Evolutionary conservation across 2,329 filamentous ascomycete species (phyloP), one percentile per base, ranked within the genome.

Genomic region (Pseudogymnoascus sp.): DNA sequence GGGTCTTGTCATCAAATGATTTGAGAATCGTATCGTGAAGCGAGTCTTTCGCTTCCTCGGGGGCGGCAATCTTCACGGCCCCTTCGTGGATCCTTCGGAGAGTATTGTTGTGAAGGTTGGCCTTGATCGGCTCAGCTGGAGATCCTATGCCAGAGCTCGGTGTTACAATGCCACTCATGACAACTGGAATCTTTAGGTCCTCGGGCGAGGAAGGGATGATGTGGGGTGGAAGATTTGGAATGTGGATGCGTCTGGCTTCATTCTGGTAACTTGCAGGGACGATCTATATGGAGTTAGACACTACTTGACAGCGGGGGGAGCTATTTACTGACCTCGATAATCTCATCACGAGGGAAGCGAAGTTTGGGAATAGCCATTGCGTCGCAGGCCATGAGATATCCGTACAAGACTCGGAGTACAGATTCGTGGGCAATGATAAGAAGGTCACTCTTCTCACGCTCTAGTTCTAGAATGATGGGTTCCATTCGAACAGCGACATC

Each of bases 211-310:
- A 82, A 1, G 90, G 89, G 12, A 95, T 83, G 59, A 91, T 85
- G 58, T 82, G 80, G 11, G 63, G 63, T 11, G 82, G 80, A 62
- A 89, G 77, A 62, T 78, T 79, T 2, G 90, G 88, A 64, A 99
- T 96, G 68, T 89, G 86, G 68, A 99, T 91, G 62, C 91, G 86
- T 73, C 90, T 94, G 18, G 93, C 90, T 74, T 94, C 89, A 71
- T 99, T 99, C 77, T 97, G 94, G 75, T 99, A 99, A 33, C 91
- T 93, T 15, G 93, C 92, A 2, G 94, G 95, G 62, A 97, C 95
- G 71, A 99, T 97, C 84, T 72, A 64, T 59, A 25, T 30, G 28
- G 22, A 22, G 57, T 64, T 37, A 63, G 61, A 36, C 4, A 18
- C 12, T n/a, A 58, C 3, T 35, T 33, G 15, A 15, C 57, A 33